Percentiles rank a stretch among this genome's conserved stretches.
These are phyloP conservation scores for Paramecium octaurelia DNA, from an alignment of 73 alveolate genomes.

Conservation along the genomic window DNA sequence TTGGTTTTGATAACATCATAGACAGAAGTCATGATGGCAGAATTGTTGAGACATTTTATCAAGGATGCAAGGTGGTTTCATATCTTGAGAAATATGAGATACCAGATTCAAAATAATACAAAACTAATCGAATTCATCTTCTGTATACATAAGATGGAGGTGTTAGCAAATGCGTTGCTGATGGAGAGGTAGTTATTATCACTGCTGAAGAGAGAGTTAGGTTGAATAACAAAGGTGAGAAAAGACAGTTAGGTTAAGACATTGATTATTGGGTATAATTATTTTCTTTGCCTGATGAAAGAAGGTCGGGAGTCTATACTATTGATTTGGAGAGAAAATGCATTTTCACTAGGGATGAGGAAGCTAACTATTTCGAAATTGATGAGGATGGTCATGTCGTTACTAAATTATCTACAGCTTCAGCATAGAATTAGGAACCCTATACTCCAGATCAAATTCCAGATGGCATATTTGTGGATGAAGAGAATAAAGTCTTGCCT, in stretches of 20 bases:
- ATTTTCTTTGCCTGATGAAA: slow-evolving; percentile 59
- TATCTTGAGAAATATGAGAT: slow-evolving; percentile 45
- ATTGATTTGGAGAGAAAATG: slow-evolving; percentile 32
- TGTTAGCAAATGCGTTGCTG: slow-evolving; percentile 54
- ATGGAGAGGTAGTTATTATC: slow-evolving; percentile 68
- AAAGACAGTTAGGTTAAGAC: slow-evolving; percentile 68
- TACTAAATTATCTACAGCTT: slow-evolving; percentile 11
- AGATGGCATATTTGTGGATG: slow-evolving; percentile 82
- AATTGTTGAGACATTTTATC: slow-evolving; percentile 60
- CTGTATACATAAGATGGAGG: slow-evolving; percentile 69
- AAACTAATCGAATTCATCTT: slow-evolving; percentile 61
- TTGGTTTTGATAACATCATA: slow-evolving; percentile 49
- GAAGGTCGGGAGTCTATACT: slow-evolving; percentile 71
- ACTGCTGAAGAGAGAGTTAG: slow-evolving; percentile 69
- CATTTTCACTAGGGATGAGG: slow-evolving; percentile 63
- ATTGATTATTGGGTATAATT: slow-evolving; percentile 66
- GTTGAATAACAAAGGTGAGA: slow-evolving; percentile 59
- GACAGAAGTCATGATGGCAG: slow-evolving; percentile 68
- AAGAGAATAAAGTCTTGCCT: slow-evolving; percentile 80
- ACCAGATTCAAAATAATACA: slow-evolving; percentile 47
- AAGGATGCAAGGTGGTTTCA: slow-evolving; percentile 64
- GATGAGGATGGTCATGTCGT: slow-evolving; percentile 58
- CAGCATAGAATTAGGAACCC: slow-evolving; percentile 67
- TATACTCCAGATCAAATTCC: slow-evolving; percentile 68
- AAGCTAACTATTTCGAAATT: slow-evolving; percentile 61